A percentile compares a stretch with the other conserved stretches of the same genome.
These are phyloP conservation scores for Fallopia convolvulus DNA, from an alignment of 148 eudicot species.

Conservation along the genomic window DNA sequence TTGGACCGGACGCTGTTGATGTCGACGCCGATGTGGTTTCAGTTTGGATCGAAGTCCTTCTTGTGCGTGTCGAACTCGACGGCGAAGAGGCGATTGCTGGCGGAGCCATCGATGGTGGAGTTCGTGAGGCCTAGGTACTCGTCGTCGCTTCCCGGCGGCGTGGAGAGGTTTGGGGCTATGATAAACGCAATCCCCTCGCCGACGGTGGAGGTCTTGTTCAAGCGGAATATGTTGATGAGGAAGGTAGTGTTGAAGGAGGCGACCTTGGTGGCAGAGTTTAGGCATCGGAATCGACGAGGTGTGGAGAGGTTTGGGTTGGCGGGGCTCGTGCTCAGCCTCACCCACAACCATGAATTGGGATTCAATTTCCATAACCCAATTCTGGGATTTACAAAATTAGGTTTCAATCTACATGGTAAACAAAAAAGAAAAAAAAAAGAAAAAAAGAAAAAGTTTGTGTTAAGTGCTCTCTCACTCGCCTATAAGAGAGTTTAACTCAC, in stretches of 20 bases:
- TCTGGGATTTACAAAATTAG: no score
- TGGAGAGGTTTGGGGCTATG: constrained; percentile 31
- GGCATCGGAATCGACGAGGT: no score
- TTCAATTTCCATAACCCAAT: no score
- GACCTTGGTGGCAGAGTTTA: constrained; percentile 1
- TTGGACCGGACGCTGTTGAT: constrained; percentile 43
- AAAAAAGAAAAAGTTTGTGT: no score
- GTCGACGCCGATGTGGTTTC: constrained; percentile 63
- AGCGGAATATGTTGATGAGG: constrained; percentile 36
- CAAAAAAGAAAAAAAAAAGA: no score
- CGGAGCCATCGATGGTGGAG: constrained; percentile 35
- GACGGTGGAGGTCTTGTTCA: constrained; percentile 5
- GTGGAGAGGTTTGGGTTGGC: no score
- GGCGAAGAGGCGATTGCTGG: constrained; percentile 41
- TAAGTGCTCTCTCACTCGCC: no score
- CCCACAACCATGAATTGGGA: no score
- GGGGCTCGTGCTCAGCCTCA: no score
- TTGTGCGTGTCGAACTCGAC: constrained; percentile 67
- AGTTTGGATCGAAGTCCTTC: constrained; percentile 54
- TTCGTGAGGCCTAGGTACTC: constrained; percentile 61
- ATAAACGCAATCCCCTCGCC: constrained; percentile 73
- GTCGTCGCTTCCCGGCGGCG: constrained; percentile 42
- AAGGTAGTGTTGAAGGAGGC: constrained; percentile 65
- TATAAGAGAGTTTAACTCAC: no score
- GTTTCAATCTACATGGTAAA: no score